Conservation (phyloP, 1,139 yeast species). For the Hansenula sp. region DNA sequence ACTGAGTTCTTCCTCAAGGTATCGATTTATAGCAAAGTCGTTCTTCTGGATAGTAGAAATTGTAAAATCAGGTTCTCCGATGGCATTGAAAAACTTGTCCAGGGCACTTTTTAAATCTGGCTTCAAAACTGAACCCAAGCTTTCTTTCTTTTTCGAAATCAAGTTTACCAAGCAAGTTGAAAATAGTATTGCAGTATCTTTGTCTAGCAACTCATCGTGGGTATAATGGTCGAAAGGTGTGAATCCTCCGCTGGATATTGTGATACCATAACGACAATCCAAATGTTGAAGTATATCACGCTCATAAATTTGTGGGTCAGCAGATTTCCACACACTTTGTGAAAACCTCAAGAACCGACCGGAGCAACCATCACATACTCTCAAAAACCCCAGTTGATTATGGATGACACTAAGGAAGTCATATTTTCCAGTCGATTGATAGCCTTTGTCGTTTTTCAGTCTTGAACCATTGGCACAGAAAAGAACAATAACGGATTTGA, state of each 20-base stretch:
- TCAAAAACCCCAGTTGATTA: constrained; percentile 65
- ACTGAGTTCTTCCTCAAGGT: constrained; percentile 49
- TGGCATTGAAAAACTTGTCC: constrained; percentile 67
- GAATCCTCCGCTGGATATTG: constrained; percentile 53
- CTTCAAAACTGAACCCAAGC: constrained; percentile 51
- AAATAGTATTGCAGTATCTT: constrained; percentile 51
- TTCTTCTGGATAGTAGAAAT: constrained; percentile 36
- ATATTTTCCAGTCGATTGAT: background rate
- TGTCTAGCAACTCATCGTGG: constrained; percentile 35
- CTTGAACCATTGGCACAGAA: background rate
- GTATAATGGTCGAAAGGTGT: constrained; percentile 70
- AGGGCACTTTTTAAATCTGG: constrained; percentile 69
- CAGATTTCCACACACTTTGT: constrained; percentile 48
- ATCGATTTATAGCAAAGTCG: constrained; percentile 41
- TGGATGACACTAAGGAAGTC: constrained; percentile 61
- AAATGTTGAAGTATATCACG: constrained; percentile 70
- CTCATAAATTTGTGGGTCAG: constrained; percentile 44
- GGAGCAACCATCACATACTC: constrained; percentile 61
- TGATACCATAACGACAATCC: constrained; percentile 73
- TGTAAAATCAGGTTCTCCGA: constrained; percentile 63
- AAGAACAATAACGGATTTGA: constrained; percentile 36
- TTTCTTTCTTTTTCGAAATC: constrained; percentile 56
- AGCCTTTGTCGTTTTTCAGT: background rate
- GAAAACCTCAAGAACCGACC: constrained; percentile 62
- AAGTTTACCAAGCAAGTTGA: constrained; percentile 61